Base-by-base conservation (phyloP, 2,329 filamentous ascomycete species). In the Aspergillus sp. region DNA sequence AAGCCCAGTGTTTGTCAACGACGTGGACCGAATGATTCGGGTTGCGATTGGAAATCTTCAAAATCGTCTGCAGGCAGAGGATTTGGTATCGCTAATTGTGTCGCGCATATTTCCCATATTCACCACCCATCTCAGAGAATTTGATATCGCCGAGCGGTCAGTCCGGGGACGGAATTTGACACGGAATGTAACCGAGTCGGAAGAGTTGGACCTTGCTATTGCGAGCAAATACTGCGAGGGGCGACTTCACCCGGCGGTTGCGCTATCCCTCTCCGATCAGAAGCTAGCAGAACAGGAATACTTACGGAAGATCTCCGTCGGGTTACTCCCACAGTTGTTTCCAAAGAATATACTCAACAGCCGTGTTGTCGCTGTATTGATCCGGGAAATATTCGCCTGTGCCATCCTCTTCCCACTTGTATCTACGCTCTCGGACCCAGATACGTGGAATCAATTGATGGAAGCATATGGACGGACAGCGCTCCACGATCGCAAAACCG, bases 391-490 rank as follows among this genome's bases (percentile, higher is more conserved):
- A 51, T 82, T 96, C n/a, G 79, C 89, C 19, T 96, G 93, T 67
- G 88, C 89, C n/a, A 84, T 98, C 35, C 74, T 98, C 33, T 84
- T 83, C 38, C 93, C 93, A 0, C 73, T 94, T 19, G 77, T 96
- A 63, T 83, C 85, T 59, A 74, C 90, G 52, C 74, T 98, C 15
- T 82, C 88, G 4, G 91, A 98, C 58, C 90, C 94, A 1, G 94
- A 98, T 71, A 95, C 86, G 7, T 98, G 91, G 91, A 97, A 98
- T 61, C 90, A 96, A 66, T 70, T 95, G 50, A 89, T 97, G 78
- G 91, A 97, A 68, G 90, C 85, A 48, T 89, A 86, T 68, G 84
- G 90, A 15, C 84, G 88, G 44, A 85, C 86, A 22, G 85, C 95
- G 74, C 77, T 98, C 38, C 93, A 97, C 67, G 94, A 98, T 65